phyloP scores from a whole-genome alignment of 306 rosid genomes.

The Vigna trinervia region DNA sequence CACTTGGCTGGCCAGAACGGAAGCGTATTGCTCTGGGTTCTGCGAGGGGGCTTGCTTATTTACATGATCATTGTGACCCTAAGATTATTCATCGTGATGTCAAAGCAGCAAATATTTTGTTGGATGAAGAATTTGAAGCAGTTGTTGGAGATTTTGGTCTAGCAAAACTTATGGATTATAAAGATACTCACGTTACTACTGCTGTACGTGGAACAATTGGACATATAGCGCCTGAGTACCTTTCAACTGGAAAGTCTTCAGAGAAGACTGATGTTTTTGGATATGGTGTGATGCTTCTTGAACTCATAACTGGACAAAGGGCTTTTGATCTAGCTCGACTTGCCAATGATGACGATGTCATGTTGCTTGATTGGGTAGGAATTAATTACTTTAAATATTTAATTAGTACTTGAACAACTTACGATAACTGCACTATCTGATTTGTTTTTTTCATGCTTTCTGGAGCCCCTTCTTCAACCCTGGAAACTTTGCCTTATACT shows the following conservation, averaged over 20 bases:
- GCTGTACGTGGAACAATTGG: conserved; percentile 96
- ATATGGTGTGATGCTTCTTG: conserved; percentile 98
- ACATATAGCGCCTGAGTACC: conserved; percentile 94
- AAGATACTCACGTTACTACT: conserved; percentile 93
- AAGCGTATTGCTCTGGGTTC: conserved; percentile 79
- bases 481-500: not conserved
- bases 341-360: conserved; percentile 84
- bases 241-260: conserved; percentile 91
- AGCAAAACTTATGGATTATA: conserved; percentile 93
- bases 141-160: conserved; percentile 96
- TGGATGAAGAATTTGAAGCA: conserved; percentile 93
- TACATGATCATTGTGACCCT: conserved; percentile 97
- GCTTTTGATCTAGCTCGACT: conserved; percentile 98
- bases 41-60: conserved; percentile 93
- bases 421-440: not conserved
- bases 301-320: conserved; percentile 92
- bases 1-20: conserved; percentile 77
- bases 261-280: conserved; percentile 98
- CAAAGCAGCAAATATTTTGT: conserved; percentile 91
- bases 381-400: conserved; percentile 15
- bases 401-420: conserved; percentile 20
- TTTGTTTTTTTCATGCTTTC: not conserved
- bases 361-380: conserved; percentile 96
- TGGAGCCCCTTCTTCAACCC: not conserved
- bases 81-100: conserved; percentile 96